A percentile compares a stretch with the other conserved stretches of the same genome.
Conservation (phyloP, 352 stramenopile genomes). For the Globisporangium lucens region DNA sequence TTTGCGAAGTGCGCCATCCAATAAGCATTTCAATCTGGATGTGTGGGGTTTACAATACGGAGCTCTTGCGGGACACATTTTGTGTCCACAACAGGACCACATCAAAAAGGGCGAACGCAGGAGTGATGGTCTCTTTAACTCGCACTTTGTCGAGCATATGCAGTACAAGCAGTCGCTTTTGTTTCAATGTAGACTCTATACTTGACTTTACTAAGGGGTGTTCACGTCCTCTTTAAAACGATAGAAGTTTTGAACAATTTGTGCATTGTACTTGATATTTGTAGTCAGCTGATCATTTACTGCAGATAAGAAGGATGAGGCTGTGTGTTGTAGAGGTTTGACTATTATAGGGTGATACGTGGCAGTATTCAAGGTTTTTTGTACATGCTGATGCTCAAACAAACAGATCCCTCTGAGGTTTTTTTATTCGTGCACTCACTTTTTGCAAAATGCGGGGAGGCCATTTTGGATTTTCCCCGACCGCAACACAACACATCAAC, state of each 20-base stretch:
- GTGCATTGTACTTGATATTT: too few relatives aligned
- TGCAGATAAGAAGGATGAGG: too few relatives aligned
- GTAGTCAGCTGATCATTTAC: too few relatives aligned
- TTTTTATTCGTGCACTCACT: neutral
- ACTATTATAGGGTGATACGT: too few relatives aligned
- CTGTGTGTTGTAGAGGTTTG: too few relatives aligned
- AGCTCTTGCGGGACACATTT: neutral
- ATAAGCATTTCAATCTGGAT: neutral
- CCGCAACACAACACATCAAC: neutral
- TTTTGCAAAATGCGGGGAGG: constrained; percentile 9
- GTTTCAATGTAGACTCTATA: too few relatives aligned
- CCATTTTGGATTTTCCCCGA: constrained; percentile 22
- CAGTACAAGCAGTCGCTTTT: neutral
- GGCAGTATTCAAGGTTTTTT: neutral
- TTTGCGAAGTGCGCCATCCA: neutral
- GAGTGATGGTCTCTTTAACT: neutral
- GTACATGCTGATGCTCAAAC: neutral
- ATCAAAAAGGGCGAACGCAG: neutral
- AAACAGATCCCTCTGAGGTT: neutral
- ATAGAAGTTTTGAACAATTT: too few relatives aligned
- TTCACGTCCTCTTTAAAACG: too few relatives aligned
- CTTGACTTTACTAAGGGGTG: too few relatives aligned
- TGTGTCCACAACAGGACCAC: constrained; percentile 5
- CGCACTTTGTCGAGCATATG: neutral
- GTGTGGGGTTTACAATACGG: neutral